Conservation (phyloP, 108 stramenopile species). For the Pseudonitzschia pungens region DNA sequence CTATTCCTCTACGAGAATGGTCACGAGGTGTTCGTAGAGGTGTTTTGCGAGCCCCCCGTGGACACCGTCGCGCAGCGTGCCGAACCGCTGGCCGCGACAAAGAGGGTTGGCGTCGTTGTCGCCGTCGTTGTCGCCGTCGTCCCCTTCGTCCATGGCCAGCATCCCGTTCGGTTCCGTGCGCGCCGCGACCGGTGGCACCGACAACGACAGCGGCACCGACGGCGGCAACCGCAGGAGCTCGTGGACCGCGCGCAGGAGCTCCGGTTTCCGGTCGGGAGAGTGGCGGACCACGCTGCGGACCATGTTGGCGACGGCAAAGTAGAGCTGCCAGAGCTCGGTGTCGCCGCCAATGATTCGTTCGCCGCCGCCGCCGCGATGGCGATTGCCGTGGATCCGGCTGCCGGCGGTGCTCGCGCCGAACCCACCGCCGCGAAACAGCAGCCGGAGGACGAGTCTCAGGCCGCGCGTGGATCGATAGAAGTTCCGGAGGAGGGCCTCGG, state of each 20-base stretch:
- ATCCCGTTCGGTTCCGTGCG: not conserved
- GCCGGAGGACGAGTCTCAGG: not conserved
- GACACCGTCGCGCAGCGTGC: not conserved
- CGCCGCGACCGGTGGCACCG: not conserved
- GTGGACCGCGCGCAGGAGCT: not conserved
- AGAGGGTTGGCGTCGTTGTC: not conserved
- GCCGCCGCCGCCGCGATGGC: not conserved
- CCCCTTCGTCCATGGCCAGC: not conserved
- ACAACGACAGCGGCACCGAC: not conserved
- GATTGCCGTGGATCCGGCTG: not conserved
- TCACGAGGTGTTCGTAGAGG: slow-evolving; percentile 5
- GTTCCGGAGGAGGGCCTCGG: not conserved
- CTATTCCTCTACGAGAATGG: slow-evolving; percentile 1
- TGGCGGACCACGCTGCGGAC: not conserved
- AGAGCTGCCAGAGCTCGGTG: slow-evolving; percentile 2
- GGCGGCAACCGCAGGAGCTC: not conserved
- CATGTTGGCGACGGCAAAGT: not conserved
- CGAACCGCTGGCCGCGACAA: not conserved
- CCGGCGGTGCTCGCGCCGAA: not conserved
- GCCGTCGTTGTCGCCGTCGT: not conserved
- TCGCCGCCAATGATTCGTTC: not conserved
- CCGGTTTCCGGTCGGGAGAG: not conserved
- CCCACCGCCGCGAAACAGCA: not conserved
- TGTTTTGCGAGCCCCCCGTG: not conserved
- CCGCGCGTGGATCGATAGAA: slow-evolving; percentile 1